phyloP scores from a whole-genome alignment of 768 basidiomycete genomes.

The Phanerodontia chrysosporium region DNA sequence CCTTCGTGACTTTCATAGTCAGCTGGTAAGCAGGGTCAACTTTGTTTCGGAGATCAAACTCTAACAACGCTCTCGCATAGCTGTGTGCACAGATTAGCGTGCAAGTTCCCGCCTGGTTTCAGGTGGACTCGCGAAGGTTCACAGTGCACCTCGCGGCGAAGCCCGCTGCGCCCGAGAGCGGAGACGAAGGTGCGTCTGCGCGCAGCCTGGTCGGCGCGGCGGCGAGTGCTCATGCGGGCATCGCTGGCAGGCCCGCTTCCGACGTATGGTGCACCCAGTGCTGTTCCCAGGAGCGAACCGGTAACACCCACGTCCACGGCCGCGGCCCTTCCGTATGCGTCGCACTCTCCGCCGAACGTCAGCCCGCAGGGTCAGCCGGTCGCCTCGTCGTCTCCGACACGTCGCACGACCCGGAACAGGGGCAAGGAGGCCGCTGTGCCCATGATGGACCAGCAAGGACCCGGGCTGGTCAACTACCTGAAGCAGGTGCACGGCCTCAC shows the following conservation, averaged over 20 bases:
- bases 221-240: too few relatives aligned
- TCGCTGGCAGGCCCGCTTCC: not conserved
- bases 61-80: not conserved
- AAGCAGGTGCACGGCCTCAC: slow-evolving; percentile 67
- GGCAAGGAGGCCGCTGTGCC: slow-evolving; percentile 13
- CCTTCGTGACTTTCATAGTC: slow-evolving; percentile 44
- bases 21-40: slow-evolving; percentile 33
- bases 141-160: slow-evolving; percentile 42
- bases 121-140: slow-evolving; percentile 31
- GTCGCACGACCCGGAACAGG: not conserved
- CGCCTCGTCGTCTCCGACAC: not conserved
- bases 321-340: slow-evolving; percentile 1
- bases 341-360: not conserved
- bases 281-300: not conserved
- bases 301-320: slow-evolving; percentile 1
- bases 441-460: slow-evolving; percentile 15
- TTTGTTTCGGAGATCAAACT: slow-evolving; percentile 1
- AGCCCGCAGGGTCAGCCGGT: not conserved
- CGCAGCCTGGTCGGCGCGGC: not conserved
- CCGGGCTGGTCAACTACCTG: slow-evolving; percentile 49
- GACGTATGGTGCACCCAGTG: not conserved
- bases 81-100: slow-evolving; percentile 4
- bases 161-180: slow-evolving; percentile 13
- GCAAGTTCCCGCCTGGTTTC: slow-evolving; percentile 36
- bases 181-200: not conserved